A percentile compares a stretch with the other conserved stretches of the same genome.
Evolutionary conservation across 768 basidiomycete genomes (phyloP).

Genomic region (Auriscalpium microsporum): DNA sequence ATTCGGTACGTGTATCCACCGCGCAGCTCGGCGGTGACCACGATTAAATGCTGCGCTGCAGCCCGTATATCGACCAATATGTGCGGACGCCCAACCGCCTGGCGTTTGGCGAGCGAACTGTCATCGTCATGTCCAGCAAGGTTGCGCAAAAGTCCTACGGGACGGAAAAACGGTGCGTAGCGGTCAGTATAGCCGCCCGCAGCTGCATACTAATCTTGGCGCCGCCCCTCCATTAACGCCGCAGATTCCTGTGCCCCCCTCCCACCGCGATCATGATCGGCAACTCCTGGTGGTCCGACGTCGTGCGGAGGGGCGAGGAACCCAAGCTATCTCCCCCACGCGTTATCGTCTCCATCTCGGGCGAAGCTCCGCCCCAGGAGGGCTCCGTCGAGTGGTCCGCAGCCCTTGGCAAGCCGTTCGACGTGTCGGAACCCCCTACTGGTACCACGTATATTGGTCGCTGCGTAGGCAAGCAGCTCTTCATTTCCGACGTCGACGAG

Average conservation of each 20-base stretch:
- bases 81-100: slow-evolving; percentile 78
- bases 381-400: slow-evolving; percentile 84
- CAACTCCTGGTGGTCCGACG: slow-evolving; percentile 90
- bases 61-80: slow-evolving; percentile 80
- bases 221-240: slow-evolving; percentile 12
- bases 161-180: slow-evolving; percentile 79
- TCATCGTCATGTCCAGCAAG: slow-evolving; percentile 96
- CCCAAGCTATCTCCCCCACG: slow-evolving; percentile 69
- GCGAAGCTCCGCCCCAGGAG: slow-evolving; percentile 80
- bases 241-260: slow-evolving; percentile 83
- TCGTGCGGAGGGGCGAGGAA: slow-evolving; percentile 64
- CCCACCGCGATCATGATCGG: slow-evolving; percentile 93
- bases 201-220: not conserved
- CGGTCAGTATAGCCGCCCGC: not conserved
- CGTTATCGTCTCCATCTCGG: slow-evolving; percentile 87
- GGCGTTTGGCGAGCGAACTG: slow-evolving; percentile 85
- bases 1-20: slow-evolving; percentile 46
- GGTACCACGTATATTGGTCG: slow-evolving; percentile 88
- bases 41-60: slow-evolving; percentile 21
- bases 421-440: slow-evolving; percentile 67
- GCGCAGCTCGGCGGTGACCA: not conserved
- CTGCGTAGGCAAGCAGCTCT: slow-evolving; percentile 89
- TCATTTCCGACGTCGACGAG: slow-evolving; percentile 91
- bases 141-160: slow-evolving; percentile 98
- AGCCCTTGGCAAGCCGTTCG: slow-evolving; percentile 76